Base-by-base conservation (phyloP, 2,329 filamentous ascomycete species). In the Elsinoe australis region DNA sequence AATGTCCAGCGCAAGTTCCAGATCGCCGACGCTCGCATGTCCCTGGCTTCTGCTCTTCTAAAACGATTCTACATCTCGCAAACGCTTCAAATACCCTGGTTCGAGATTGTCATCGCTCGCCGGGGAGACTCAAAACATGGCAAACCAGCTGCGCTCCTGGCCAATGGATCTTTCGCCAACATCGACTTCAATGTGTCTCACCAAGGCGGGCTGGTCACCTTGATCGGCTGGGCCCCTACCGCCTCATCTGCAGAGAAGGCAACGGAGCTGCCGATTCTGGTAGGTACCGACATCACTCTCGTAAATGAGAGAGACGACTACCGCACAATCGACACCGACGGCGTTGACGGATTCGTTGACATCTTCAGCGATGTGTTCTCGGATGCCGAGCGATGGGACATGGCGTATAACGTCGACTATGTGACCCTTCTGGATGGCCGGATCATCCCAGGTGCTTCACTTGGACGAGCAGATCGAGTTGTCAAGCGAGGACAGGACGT, bases 151-250 rank as follows among this genome's bases (percentile, higher is more conserved):
- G 67, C 73, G 49, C 64, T 75, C 56, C 54, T 67, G 51, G 49
- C 66, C 65, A 72, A 59, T 19, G 61, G 62, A 5, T 60, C 48
- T 36, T 67, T 54, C 56, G 66, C 51, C 9, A 58, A 58, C 21
- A 64, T 80, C 29, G 78, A 82, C 53, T 89, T 90, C 72, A 90
- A 90, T 64, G 75, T 89, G 49, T 82, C 78, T 36, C 85, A 90
- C 63, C 85, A 90, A 68, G 82, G 81, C 6, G 85, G 85, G 1
- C 68, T 90, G 12, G 85, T 88, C 0, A 76, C 77, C 2, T 68
- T 89, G 22, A 72, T 83, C 9, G 82, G 81, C 55, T 58, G 65
- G 62, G 56, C 66, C 52, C 42, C 44, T 5, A 14, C 10, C 41
- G 54, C 21, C 47, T 47, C 22, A 50, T 51, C 17, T 53, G 59